These are phyloP conservation scores for Cercospora zeina DNA, from an alignment of 2,329 filamentous ascomycete species.

Conservation along the genomic window DNA sequence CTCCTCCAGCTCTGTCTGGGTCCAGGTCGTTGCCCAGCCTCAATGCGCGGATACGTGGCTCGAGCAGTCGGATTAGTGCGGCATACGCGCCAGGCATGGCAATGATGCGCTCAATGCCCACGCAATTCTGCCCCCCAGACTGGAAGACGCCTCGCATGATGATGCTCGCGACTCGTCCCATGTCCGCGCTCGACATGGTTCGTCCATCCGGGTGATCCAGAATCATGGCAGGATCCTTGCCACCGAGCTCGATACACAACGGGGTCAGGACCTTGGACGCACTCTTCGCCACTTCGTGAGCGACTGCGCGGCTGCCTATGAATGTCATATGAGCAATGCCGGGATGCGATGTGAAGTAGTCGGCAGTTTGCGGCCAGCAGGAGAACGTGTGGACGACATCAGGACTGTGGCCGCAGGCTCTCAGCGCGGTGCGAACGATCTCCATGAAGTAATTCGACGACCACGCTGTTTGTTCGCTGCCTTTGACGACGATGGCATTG, in stretches of 20 bases:
- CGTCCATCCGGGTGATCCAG: slow-evolving; percentile 68
- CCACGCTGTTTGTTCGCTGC: slow-evolving; percentile 95
- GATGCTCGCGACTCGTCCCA: slow-evolving; percentile 74
- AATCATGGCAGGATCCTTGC: slow-evolving; percentile 89
- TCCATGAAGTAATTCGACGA: slow-evolving; percentile 77
- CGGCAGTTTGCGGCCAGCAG: slow-evolving; percentile 83
- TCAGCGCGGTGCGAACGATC: slow-evolving; percentile 75
- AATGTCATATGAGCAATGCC: slow-evolving; percentile 88
- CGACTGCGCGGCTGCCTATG: slow-evolving; percentile 85
- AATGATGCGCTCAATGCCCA: slow-evolving; percentile 92
- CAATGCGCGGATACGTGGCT: slow-evolving; percentile 70
- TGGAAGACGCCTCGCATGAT: slow-evolving; percentile 93
- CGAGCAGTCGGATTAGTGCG: slow-evolving; percentile 67
- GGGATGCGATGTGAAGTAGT: slow-evolving; percentile 79
- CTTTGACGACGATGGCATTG: slow-evolving; percentile 90
- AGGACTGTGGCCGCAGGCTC: slow-evolving; percentile 77
- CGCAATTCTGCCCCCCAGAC: slow-evolving; percentile 94
- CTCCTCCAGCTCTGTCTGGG: slow-evolving; percentile 44
- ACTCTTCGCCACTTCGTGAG: slow-evolving; percentile 81
- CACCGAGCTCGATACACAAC: slow-evolving; percentile 85
- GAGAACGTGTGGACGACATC: slow-evolving; percentile 80
- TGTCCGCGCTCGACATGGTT: slow-evolving; percentile 51
- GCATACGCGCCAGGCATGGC: slow-evolving; percentile 76
- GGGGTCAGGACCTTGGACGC: slow-evolving; percentile 86
- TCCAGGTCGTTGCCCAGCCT: slow-evolving; percentile 71